Conservation (phyloP, 352 stramenopile species). For the Thalassiosira mediterranea region DNA sequence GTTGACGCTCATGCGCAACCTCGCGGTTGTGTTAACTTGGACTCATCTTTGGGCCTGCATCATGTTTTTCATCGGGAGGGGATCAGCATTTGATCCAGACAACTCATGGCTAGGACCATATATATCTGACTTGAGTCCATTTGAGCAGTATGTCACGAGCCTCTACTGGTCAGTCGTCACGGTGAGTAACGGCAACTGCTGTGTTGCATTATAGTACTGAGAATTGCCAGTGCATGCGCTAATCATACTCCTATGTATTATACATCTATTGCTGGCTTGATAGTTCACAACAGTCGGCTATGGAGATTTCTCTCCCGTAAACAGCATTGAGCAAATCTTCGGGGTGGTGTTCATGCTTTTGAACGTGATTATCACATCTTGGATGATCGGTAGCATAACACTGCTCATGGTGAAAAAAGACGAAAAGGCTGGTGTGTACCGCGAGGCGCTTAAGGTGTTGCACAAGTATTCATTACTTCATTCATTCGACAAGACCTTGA, state of each 20-base stretch:
- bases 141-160: slow-evolving; percentile 50
- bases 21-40: slow-evolving; percentile 45
- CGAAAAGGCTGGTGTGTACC: slow-evolving; percentile 53
- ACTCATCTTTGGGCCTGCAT: slow-evolving; percentile 56
- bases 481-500: slow-evolving; percentile 35
- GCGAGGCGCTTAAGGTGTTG: slow-evolving; percentile 35
- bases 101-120: slow-evolving; percentile 54
- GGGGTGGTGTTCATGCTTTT: slow-evolving; percentile 61
- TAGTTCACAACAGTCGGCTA: slow-evolving; percentile 49
- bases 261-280: not conserved
- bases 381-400: slow-evolving; percentile 69
- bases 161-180: slow-evolving; percentile 63
- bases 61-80: slow-evolving; percentile 66
- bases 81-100: slow-evolving; percentile 51
- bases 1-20: slow-evolving; percentile 56
- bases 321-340: slow-evolving; percentile 52
- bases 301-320: slow-evolving; percentile 58
- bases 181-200: slow-evolving; percentile 12
- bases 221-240: too few species aligned
- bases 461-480: slow-evolving; percentile 32
- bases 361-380: slow-evolving; percentile 54
- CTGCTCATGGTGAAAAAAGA: slow-evolving; percentile 66
- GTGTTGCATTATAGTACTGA: too few species aligned
- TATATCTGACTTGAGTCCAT: slow-evolving; percentile 15
- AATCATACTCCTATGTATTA: not conserved